Evolutionary conservation across 805 yeast species (phyloP).

Genomic region (Hanseniaspora lindneri): DNA sequence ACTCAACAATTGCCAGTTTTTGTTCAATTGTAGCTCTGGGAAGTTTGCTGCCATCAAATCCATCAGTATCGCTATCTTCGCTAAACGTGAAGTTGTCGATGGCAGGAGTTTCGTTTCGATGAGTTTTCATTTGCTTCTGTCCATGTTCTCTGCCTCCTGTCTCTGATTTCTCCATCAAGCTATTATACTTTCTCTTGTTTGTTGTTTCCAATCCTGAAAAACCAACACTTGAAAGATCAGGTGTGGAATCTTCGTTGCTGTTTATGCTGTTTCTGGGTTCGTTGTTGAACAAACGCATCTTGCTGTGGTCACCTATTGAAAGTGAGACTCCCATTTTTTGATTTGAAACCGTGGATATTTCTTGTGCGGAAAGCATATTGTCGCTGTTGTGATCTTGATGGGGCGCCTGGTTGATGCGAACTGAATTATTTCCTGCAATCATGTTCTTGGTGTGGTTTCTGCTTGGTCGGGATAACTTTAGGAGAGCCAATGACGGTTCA

Average conservation of each 20-base stretch:
- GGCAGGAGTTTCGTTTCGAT: background rate
- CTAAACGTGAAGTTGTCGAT: background rate
- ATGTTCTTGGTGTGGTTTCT: background rate
- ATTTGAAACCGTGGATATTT: background rate
- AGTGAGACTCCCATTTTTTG: background rate
- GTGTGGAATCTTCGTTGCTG: background rate
- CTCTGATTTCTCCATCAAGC: too few relatives aligned
- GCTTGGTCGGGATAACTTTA: background rate
- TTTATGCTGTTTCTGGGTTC: background rate
- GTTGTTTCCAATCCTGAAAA: background rate
- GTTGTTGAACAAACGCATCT: background rate
- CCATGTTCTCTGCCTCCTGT: background rate
- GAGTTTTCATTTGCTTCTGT: background rate
- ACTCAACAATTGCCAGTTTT: conserved; percentile 42
- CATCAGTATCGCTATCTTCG: background rate
- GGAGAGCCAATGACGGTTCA: background rate
- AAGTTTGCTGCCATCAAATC: background rate
- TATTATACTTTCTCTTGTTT: background rate
- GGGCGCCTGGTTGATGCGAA: too few relatives aligned
- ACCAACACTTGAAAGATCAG: background rate
- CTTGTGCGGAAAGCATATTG: background rate
- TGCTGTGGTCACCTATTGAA: background rate
- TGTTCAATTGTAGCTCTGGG: conserved; percentile 51
- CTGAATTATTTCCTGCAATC: background rate
- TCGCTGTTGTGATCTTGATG: background rate